Base-by-base conservation (phyloP, 1,284 basidiomycete genomes). In the Ustilago nuda region DNA sequence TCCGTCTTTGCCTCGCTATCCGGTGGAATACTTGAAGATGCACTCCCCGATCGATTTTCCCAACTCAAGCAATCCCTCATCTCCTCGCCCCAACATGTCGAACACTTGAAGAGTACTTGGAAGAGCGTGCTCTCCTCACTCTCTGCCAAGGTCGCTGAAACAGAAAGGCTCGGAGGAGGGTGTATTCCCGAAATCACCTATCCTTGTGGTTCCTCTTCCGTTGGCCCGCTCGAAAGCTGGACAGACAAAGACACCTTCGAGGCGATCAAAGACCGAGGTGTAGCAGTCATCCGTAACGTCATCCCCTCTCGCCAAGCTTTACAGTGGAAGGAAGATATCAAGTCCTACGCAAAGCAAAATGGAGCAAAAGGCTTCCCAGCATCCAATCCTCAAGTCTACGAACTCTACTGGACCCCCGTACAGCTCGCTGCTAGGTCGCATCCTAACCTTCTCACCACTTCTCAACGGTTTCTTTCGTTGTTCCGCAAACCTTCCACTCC, bases 381-480 rank as follows among this genome's bases (percentile, higher is more conserved):
- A 2, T 71, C 81, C 54, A 72, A 81, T 37, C 80, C 80, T 9
- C 79, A 81, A 52, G 80, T 81, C 39, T 81, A 69, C 53, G 80
- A 82, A 53, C 67, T 81, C 13, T 82, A 82, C 72, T 82, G 80
- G 80, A 75, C 73, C 0, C 68, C 56, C 2, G 55, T 71, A 1
- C 80, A 82, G 46, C 30, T 80, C 19, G 72, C 54, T 0, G 80
- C 80, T 1, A 67, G 80, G 17, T 55, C 75, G 3, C 65, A 81
- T 43, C 70, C 78, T 2, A 67, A 69, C 46, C 64, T 81, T 7
- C 54, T 81, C 13, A 43, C 61, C 5, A 71, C 77, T 4, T 70
- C 64, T 4, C 13, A 72, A n/a, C 51, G 66, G 5, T 73, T 82
- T 36, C 58, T 82, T 13, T 45, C 61, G 37, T 64, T 82, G 19